A percentile compares a stretch with the other conserved stretches of the same genome.
phyloP scores from a whole-genome alignment of 2,329 filamentous ascomycete species.

The Fusarium goolgardi region DNA sequence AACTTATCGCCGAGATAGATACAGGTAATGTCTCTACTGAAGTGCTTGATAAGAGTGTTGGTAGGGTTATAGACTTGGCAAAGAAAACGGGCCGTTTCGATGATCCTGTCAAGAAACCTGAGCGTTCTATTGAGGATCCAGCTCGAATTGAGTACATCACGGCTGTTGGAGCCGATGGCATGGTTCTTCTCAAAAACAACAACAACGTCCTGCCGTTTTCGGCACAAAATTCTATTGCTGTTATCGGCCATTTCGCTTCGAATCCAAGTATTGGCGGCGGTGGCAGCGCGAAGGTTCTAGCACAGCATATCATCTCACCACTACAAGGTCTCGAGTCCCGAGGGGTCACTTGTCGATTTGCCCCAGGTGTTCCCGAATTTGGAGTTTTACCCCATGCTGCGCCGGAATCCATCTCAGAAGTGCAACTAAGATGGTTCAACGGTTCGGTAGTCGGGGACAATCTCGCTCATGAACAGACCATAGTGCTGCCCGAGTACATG shows the following conservation, averaged over 20 bases:
- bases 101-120: not conserved
- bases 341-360: not conserved
- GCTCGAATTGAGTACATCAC: not conserved
- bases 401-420: not conserved
- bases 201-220: not conserved
- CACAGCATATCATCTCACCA: slow-evolving; percentile 12
- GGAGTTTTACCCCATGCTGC: not conserved
- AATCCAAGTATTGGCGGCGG: slow-evolving; percentile 3
- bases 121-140: not conserved
- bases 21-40: not conserved
- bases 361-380: slow-evolving; percentile 1
- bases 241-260: not conserved
- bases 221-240: not conserved
- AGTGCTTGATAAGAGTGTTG: not conserved
- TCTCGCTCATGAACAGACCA: not conserved
- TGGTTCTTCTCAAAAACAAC: slow-evolving; percentile 11
- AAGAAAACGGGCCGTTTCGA: not conserved
- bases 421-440: slow-evolving; percentile 1
- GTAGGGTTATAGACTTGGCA: not conserved
- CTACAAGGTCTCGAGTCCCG: not conserved
- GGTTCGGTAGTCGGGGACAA: not conserved
- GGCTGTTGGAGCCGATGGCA: not conserved
- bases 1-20: not conserved
- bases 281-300: slow-evolving; percentile 11
- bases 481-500: slow-evolving; percentile 1